These are phyloP conservation scores for Colletotrichum eleusines DNA, from an alignment of 2,329 filamentous ascomycete species.

Conservation along the genomic window DNA sequence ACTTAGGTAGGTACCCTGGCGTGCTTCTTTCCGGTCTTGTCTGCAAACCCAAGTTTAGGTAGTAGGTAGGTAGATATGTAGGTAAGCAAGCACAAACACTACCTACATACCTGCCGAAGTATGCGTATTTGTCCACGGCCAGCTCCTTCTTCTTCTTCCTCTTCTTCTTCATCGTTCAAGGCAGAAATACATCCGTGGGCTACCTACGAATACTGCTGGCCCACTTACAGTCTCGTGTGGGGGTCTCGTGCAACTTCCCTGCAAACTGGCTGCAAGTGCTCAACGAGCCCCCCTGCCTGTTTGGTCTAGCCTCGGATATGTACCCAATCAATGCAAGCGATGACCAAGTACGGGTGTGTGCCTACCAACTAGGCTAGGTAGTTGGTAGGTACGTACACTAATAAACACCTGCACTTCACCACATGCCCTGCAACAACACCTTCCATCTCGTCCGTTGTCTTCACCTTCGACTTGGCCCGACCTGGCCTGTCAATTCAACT, in stretches of 20 bases:
- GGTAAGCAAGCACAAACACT: too few species aligned
- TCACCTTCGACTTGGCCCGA: background rate
- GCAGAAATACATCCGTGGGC: slow-evolving; percentile 7
- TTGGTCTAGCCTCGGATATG: slow-evolving; percentile 27
- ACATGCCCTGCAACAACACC: slow-evolving; percentile 13
- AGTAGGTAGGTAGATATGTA: too few species aligned
- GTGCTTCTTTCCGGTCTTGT: background rate
- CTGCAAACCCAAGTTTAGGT: too few species aligned
- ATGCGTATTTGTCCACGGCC: too few species aligned
- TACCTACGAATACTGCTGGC: background rate
- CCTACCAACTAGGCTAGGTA: too few species aligned
- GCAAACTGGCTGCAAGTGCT: slow-evolving; percentile 30
- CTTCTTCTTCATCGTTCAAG: slow-evolving; percentile 13
- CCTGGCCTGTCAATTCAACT: slow-evolving; percentile 23
- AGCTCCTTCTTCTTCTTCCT: too few species aligned
- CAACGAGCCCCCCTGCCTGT: slow-evolving; percentile 16
- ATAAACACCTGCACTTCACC: background rate
- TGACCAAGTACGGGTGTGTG: background rate
- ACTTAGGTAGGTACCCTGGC: too few species aligned
- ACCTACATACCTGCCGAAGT: too few species aligned
- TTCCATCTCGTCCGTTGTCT: slow-evolving; percentile 6
- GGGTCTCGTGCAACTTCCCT: slow-evolving; percentile 36
- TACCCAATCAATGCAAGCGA: background rate
- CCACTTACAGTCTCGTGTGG: slow-evolving; percentile 34
- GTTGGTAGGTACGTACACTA: slow-evolving; percentile 2